Conservation (phyloP, 1,139 yeast genomes). For the Saccharomycopsis hybrid region DNA sequence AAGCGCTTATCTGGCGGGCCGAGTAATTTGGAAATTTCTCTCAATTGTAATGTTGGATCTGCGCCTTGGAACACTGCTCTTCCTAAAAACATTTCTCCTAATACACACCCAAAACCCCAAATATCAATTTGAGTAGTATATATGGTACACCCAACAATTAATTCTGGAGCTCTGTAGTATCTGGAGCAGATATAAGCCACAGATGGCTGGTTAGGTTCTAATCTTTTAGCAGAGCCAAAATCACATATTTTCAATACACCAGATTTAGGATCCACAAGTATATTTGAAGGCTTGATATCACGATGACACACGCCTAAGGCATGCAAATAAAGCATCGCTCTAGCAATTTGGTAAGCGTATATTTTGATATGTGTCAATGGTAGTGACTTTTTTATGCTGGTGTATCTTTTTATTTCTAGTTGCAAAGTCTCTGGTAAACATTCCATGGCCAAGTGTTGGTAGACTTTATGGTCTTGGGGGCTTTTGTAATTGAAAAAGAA, state of each 20-base stretch:
- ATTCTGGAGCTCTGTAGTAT: slow-evolving; percentile 78
- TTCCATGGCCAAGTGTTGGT: slow-evolving; percentile 80
- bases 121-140: slow-evolving; percentile 76
- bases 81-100: slow-evolving; percentile 79
- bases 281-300: slow-evolving; percentile 76
- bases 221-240: slow-evolving; percentile 74
- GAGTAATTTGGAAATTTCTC: slow-evolving; percentile 68
- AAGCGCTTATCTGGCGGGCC: slow-evolving; percentile 72
- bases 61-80: slow-evolving; percentile 79
- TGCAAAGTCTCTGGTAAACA: slow-evolving; percentile 77
- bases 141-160: slow-evolving; percentile 68
- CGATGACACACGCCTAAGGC: slow-evolving; percentile 76
- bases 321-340: slow-evolving; percentile 78
- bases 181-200: slow-evolving; percentile 77
- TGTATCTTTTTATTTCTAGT: slow-evolving; percentile 63
- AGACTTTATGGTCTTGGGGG: slow-evolving; percentile 52
- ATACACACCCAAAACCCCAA: slow-evolving; percentile 83
- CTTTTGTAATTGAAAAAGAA: slow-evolving; percentile 62
- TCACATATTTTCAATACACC: slow-evolving; percentile 71
- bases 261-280: slow-evolving; percentile 62
- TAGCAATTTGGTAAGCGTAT: slow-evolving; percentile 72
- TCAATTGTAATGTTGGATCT: slow-evolving; percentile 64
- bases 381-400: slow-evolving; percentile 49
- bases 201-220: slow-evolving; percentile 67
- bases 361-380: slow-evolving; percentile 72